These are phyloP conservation scores for Streptanthus diversifolius DNA, from an alignment of 345 rosid species.

Conservation along the genomic window DNA sequence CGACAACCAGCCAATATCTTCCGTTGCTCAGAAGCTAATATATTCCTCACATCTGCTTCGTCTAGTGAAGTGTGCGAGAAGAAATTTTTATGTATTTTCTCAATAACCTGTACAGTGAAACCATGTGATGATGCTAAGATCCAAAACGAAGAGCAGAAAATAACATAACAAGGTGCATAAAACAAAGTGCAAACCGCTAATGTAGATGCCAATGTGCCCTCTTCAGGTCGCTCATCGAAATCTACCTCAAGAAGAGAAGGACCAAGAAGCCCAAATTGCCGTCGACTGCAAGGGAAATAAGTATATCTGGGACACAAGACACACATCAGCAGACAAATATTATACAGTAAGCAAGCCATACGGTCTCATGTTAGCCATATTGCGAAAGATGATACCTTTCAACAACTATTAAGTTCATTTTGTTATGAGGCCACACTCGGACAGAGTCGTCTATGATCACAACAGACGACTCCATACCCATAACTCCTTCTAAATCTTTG, in stretches of 20 bases:
- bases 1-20: slow-evolving; percentile 86
- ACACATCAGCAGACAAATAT: slow-evolving; percentile 13
- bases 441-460: slow-evolving; percentile 95
- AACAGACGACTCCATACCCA: slow-evolving; percentile 97
- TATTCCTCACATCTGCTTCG: slow-evolving; percentile 85
- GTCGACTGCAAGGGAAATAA: slow-evolving; percentile 94
- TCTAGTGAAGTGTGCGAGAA: slow-evolving; percentile 67
- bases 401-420: slow-evolving; percentile 83
- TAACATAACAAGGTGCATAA: background rate
- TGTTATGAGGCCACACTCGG: slow-evolving; percentile 96
- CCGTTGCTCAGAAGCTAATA: slow-evolving; percentile 77
- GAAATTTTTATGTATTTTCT: slow-evolving; percentile 71
- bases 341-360: slow-evolving; percentile 2
- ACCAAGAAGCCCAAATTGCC: slow-evolving; percentile 94
- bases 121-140: slow-evolving; percentile 12
- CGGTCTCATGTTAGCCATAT: background rate
- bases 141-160: slow-evolving; percentile 5
- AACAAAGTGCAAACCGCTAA: slow-evolving; percentile 62
- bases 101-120: slow-evolving; percentile 66
- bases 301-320: slow-evolving; percentile 60
- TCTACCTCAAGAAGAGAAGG: slow-evolving; percentile 98
- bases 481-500: slow-evolving; percentile 97
- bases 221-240: slow-evolving; percentile 94
- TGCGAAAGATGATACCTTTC: slow-evolving; percentile 59
- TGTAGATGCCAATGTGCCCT: slow-evolving; percentile 92